phyloP scores from a whole-genome alignment of 148 eudicot genomes.

The Euryodendron excelsum region DNA sequence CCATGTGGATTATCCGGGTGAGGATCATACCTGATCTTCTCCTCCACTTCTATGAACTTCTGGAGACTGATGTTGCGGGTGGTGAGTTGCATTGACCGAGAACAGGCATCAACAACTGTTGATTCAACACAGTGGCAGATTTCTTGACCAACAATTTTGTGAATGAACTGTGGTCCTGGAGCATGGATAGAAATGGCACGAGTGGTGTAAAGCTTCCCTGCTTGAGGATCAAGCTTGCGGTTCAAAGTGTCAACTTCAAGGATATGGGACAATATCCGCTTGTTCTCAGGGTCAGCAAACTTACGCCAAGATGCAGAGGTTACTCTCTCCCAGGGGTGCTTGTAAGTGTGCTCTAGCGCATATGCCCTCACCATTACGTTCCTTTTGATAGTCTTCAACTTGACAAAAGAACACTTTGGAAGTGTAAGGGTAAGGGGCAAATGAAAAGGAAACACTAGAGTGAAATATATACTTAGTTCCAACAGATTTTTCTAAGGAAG shows the following conservation, averaged over 20 bases:
- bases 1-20: constrained; percentile 78
- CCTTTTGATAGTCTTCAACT: constrained; percentile 3
- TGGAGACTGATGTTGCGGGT: constrained; percentile 80
- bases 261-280: constrained; percentile 72
- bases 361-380: constrained; percentile 77
- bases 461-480: no score
- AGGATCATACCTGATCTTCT: constrained; percentile 84
- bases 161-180: constrained; percentile 92
- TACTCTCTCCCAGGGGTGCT: constrained; percentile 97
- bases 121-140: constrained; percentile 93
- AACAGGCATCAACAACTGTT: constrained; percentile 71
- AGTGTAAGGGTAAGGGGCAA: not conserved
- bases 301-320: constrained; percentile 99
- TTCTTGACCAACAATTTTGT: constrained; percentile 80
- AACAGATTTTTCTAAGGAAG: not conserved
- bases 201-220: constrained; percentile 81
- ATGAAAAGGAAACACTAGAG: not conserved
- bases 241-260: constrained; percentile 89
- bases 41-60: constrained; percentile 86
- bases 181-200: constrained; percentile 82
- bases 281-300: constrained; percentile 88
- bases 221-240: constrained; percentile 63
- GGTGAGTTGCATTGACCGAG: constrained; percentile 78
- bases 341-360: constrained; percentile 76
- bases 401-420: not conserved